These are phyloP conservation scores for Russula brevipes DNA, from an alignment of 768 basidiomycete species.

Conservation along the genomic window DNA sequence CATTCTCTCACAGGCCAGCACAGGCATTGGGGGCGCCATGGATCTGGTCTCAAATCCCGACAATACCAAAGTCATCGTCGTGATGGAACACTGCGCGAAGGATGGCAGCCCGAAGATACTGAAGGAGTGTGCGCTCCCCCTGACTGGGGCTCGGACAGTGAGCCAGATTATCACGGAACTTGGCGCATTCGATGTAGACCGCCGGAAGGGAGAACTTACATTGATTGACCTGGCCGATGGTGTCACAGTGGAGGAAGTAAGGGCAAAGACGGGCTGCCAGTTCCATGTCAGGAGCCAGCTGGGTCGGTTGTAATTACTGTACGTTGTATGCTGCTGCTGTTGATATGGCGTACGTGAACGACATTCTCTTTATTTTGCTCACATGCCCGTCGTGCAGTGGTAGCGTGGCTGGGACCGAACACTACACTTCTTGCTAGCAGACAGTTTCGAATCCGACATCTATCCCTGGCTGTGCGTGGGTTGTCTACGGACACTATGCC, in stretches of 20 bases:
- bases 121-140: conserved; percentile 71
- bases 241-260: conserved; percentile 76
- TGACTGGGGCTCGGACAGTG: conserved; percentile 84
- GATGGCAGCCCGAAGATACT: conserved; percentile 88
- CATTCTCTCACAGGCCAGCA: neutral
- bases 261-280: conserved; percentile 79
- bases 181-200: conserved; percentile 84
- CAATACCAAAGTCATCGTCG: conserved; percentile 84
- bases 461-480: too few relatives aligned
- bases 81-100: conserved; percentile 89
- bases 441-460: too few relatives aligned
- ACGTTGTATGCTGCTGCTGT: neutral
- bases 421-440: too few relatives aligned
- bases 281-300: conserved; percentile 57
- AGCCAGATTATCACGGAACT: conserved; percentile 93
- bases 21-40: conserved; percentile 95
- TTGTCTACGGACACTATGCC: too few relatives aligned
- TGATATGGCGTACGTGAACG: too few relatives aligned
- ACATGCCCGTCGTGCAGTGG: too few relatives aligned
- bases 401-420: too few relatives aligned
- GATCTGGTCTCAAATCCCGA: conserved; percentile 95
- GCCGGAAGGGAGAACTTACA: conserved; percentile 62
- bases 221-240: conserved; percentile 84
- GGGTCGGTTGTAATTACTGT: conserved; percentile 38
- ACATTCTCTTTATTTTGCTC: too few relatives aligned